Evolutionary conservation across 805 yeast species (phyloP), one percentile per base, ranked within the genome.

Genomic region (Komagataella pastoris): DNA sequence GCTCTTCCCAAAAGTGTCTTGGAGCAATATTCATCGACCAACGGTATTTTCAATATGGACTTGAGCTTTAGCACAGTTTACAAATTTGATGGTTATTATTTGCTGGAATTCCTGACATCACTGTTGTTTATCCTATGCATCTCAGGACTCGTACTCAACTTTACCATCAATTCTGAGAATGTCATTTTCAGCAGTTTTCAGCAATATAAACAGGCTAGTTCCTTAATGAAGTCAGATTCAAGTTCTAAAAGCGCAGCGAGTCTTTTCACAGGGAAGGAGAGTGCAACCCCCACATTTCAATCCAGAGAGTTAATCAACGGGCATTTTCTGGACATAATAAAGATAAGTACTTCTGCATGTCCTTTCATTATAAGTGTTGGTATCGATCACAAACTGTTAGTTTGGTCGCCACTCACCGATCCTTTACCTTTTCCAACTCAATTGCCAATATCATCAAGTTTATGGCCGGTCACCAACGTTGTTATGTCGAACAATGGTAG

Each of bases 311-410:
- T 71, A 46, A 52, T 73, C 14, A 62, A 68, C 24, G 81, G 80
- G 3, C 90, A 83, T 61, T 65, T 70, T 21, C 66, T 85, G 49
- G 95, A 88, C 61, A 72, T 85, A 3, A 71, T 83, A 40, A 74
- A 73, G 52, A 67, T 85, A 8, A 66, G 73, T n/a, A 75, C 88
- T 0, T 81, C 86, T 12, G 68, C 76, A 12, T 73, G 79, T 50
- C 80, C 88, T 2, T 82, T 85, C 58, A 72, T 85, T 21, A 80
- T 86, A 0, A 74, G 85, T 1, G 75, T 84, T 24, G 91, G 90
- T 3, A 67, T 88, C 60, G 95, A 87, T 58, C 89, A 84, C 57
- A 77, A 74, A 54, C 73, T 87, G 3, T 63, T 79, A 36, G 77
- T 86, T 8, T 87, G 95, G 95, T 82, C 86, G 0, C 89, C 89